Evolutionary conservation across 805 yeast genomes (phyloP).

Genomic region (Cyberlindnera bimundalis): DNA sequence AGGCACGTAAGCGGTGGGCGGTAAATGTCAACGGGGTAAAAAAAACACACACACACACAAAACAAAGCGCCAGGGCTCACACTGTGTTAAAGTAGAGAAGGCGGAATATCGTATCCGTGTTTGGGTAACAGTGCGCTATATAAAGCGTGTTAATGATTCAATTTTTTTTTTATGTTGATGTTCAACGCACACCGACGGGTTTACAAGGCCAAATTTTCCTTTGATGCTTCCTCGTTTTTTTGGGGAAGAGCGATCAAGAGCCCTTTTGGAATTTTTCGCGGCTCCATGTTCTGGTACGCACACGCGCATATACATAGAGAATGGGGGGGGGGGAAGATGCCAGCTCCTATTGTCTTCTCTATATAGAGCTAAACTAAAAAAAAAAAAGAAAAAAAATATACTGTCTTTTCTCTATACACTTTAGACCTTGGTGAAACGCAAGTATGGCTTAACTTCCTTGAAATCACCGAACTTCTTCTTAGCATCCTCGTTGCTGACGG

Average conservation of each 20-base stretch:
- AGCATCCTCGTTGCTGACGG: constrained; percentile 75
- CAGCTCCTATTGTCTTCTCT: no score
- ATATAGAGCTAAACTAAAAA: no score
- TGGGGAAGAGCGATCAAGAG: constrained; percentile 1
- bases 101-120: background rate
- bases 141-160: background rate
- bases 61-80: no score
- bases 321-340: no score
- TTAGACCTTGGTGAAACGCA: constrained; percentile 59
- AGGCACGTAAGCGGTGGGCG: constrained; percentile 4
- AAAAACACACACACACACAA: no score
- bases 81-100: no score
- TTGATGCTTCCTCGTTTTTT: constrained; percentile 1
- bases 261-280: constrained; percentile 6
- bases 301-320: no score
- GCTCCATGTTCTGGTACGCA: constrained; percentile 1
- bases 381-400: no score
- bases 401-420: no score
- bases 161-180: background rate
- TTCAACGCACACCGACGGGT: background rate
- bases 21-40: background rate
- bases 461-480: constrained; percentile 82
- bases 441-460: constrained; percentile 84
- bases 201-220: background rate
- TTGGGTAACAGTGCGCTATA: background rate